phyloP scores from a whole-genome alignment of 2,329 filamentous ascomycete species.

The Diaporthe eres region DNA sequence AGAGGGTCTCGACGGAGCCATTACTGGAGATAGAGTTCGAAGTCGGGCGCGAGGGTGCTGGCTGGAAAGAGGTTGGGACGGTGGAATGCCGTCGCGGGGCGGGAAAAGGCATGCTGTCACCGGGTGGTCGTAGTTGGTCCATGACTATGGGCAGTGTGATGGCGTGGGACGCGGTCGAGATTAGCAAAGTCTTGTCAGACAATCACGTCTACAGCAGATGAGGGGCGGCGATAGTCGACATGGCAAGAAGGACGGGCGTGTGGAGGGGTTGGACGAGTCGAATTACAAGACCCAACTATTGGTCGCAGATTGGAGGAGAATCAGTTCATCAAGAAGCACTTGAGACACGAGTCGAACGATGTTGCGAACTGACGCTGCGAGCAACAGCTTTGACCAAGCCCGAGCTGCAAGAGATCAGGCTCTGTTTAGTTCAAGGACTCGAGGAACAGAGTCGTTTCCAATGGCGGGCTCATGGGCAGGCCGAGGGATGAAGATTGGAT shows the following conservation, averaged over 20 bases:
- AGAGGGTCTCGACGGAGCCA: conserved; percentile 76
- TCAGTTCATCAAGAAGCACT: conserved; percentile 40
- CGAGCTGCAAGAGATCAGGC: conserved; percentile 9
- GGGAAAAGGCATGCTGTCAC: conserved; percentile 42
- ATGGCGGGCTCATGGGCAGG: conserved; percentile 7
- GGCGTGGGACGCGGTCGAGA: not conserved
- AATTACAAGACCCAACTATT: conserved; percentile 31
- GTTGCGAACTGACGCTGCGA: conserved; percentile 21
- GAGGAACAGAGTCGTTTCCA: not conserved
- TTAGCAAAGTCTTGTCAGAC: conserved; percentile 4
- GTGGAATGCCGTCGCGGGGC: conserved; percentile 45
- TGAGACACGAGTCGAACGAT: conserved; percentile 42
- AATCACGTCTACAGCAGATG: conserved; percentile 31
- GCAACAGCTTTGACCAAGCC: conserved; percentile 22
- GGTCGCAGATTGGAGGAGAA: conserved; percentile 38
- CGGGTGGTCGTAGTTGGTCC: conserved; percentile 37
- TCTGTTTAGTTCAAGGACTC: not conserved
- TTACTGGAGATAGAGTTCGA: conserved; percentile 46
- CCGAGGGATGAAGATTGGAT: conserved; percentile 5
- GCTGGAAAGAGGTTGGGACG: conserved; percentile 54
- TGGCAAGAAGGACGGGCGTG: conserved; percentile 17
- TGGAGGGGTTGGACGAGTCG: conserved; percentile 1
- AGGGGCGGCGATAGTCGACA: conserved; percentile 28
- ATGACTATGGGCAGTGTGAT: conserved; percentile 30
- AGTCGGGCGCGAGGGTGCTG: conserved; percentile 49